phyloP scores from a whole-genome alignment of 2,329 filamentous ascomycete species.

The Colletotrichum liaoningense region DNA sequence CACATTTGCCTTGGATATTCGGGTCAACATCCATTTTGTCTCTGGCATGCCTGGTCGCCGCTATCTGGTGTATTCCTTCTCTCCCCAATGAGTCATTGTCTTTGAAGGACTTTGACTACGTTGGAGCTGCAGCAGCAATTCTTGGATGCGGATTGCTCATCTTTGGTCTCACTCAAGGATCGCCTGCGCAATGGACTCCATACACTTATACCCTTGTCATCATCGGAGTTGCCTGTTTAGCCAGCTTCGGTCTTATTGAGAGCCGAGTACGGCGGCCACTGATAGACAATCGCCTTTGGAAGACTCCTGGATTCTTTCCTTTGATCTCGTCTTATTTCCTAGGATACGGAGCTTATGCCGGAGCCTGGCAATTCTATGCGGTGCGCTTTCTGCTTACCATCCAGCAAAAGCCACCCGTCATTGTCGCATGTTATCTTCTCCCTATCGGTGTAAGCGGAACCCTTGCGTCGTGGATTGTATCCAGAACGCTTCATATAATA shows the following conservation, averaged over 20 bases:
- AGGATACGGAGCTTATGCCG: neutral
- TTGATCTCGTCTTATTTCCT: neutral
- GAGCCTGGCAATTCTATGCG: neutral
- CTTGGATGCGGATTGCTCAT: neutral
- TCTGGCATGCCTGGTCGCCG: neutral
- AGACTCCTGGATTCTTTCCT: neutral
- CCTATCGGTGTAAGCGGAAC: neutral
- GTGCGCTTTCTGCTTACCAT: neutral
- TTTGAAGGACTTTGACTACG: neutral
- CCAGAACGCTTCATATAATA: neutral
- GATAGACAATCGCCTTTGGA: neutral
- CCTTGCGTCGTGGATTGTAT: neutral
- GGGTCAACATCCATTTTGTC: neutral
- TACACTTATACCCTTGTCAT: neutral
- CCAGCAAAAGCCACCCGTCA: neutral
- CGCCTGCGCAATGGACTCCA: neutral
- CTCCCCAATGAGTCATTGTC: neutral
- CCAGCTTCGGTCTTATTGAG: neutral
- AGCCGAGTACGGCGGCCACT: neutral
- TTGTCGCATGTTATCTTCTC: neutral
- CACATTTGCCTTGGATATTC: neutral
- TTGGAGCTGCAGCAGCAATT: neutral
- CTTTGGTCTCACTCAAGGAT: neutral
- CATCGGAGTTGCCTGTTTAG: neutral
- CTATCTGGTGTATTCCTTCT: neutral